Conservation (phyloP, 306 rosid species). For the Fagus crenata region DNA sequence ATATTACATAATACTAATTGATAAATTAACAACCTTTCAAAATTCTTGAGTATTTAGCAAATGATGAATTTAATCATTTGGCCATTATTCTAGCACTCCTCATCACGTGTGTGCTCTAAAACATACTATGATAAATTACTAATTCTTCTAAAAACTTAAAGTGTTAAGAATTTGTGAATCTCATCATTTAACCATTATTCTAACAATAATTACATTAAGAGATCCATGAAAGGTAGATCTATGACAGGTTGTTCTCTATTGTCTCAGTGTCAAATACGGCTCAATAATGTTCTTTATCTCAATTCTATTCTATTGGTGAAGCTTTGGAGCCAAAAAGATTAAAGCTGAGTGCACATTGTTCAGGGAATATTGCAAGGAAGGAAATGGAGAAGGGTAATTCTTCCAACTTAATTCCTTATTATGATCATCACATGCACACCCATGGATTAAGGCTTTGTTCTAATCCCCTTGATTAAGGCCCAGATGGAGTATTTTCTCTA, state of each 20-base stretch:
- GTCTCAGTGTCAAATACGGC: conserved; percentile 18
- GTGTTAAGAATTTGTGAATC: no score
- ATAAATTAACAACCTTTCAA: no score
- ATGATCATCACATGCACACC: not conserved
- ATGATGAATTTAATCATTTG: no score
- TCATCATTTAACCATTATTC: no score
- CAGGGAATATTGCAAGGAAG: conserved; percentile 66
- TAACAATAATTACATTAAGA: no score
- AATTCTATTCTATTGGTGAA: conserved; percentile 39
- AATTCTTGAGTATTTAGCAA: no score
- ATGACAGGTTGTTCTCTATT: conserved; percentile 23
- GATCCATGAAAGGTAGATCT: not conserved
- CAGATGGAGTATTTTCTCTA: not conserved
- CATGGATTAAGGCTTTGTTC: not conserved
- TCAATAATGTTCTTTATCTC: conserved; percentile 4
- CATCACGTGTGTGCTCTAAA: no score
- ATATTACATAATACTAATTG: not conserved
- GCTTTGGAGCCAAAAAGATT: conserved; percentile 93
- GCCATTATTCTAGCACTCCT: no score
- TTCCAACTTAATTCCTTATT: conserved; percentile 4
- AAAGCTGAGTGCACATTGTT: conserved; percentile 75
- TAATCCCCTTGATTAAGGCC: not conserved
- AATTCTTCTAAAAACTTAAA: no score
- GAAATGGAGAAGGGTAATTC: conserved; percentile 76
- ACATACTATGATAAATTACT: no score